phyloP scores from a whole-genome alignment of 2,329 filamentous ascomycete species.

The Calonectria henricotiae region DNA sequence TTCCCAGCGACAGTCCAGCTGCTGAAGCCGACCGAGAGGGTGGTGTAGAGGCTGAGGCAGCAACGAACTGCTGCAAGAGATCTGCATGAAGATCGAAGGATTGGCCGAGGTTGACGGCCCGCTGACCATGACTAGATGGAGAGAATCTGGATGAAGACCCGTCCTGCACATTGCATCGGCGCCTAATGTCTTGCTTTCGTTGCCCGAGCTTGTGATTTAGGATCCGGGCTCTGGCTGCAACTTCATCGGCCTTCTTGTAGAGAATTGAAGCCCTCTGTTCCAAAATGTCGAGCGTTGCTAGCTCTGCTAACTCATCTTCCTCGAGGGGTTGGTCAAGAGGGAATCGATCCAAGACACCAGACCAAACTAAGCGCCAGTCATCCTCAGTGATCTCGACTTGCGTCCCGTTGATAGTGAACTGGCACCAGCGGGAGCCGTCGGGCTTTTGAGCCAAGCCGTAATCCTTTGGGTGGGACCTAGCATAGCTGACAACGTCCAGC shows the following conservation, averaged over 20 bases:
- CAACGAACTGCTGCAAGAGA: conserved; percentile 70
- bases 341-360: conserved; percentile 84
- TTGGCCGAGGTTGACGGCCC: conserved; percentile 51
- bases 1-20: conserved; percentile 48
- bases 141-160: conserved; percentile 60
- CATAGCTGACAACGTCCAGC: conserved; percentile 90
- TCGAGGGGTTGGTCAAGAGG: conserved; percentile 86
- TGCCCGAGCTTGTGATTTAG: conserved; percentile 81
- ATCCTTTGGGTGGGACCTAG: conserved; percentile 84
- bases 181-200: conserved; percentile 54
- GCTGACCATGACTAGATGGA: conserved; percentile 53
- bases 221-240: conserved; percentile 75
- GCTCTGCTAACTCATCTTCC: conserved; percentile 89
- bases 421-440: conserved; percentile 81
- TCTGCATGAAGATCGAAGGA: conserved; percentile 70
- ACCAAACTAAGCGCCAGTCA: conserved; percentile 88
- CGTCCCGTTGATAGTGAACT: conserved; percentile 86
- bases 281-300: conserved; percentile 87
- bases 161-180: conserved; percentile 51
- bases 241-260: conserved; percentile 86
- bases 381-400: conserved; percentile 90
- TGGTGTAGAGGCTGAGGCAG: conserved; percentile 46
- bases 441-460: conserved; percentile 81
- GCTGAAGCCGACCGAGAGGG: conserved; percentile 53
- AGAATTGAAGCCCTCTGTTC: conserved; percentile 84